phyloP scores from a whole-genome alignment of 768 basidiomycete genomes.

The Chalciporus pseudorubinellus region DNA sequence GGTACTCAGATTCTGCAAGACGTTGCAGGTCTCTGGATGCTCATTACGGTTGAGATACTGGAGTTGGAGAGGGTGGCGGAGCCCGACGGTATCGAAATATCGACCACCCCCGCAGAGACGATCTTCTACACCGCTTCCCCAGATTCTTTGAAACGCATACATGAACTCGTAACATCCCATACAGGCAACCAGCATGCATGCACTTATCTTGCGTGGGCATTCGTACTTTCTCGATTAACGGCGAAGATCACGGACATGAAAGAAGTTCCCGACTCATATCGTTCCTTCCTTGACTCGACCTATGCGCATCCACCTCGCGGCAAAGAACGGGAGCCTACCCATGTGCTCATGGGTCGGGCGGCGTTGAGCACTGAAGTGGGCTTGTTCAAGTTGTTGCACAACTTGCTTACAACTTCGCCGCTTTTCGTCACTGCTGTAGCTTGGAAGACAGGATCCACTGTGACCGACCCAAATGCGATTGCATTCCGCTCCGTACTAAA shows the following conservation, averaged over 20 bases:
- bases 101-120: constrained; percentile 45
- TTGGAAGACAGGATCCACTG: constrained; percentile 63
- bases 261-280: constrained; percentile 55
- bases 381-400: constrained; percentile 55
- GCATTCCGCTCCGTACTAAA: constrained; percentile 82
- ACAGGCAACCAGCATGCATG: constrained; percentile 63
- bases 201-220: constrained; percentile 82
- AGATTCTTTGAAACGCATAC: constrained; percentile 59
- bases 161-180: constrained; percentile 61
- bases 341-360: constrained; percentile 56
- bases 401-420: constrained; percentile 65
- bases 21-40: constrained; percentile 70
- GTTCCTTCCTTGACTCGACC: constrained; percentile 52
- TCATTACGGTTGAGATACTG: constrained; percentile 74
- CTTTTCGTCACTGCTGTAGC: constrained; percentile 73
- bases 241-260: constrained; percentile 44
- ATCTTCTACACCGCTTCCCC: constrained; percentile 62
- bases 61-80: constrained; percentile 73
- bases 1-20: constrained; percentile 65
- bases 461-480: constrained; percentile 74
- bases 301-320: constrained; percentile 41
- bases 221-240: constrained; percentile 66
- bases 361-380: constrained; percentile 59
- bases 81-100: constrained; percentile 48
- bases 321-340: constrained; percentile 56